Conservation (phyloP, 2,329 filamentous ascomycete species). For the Canariomyces notabilis region DNA sequence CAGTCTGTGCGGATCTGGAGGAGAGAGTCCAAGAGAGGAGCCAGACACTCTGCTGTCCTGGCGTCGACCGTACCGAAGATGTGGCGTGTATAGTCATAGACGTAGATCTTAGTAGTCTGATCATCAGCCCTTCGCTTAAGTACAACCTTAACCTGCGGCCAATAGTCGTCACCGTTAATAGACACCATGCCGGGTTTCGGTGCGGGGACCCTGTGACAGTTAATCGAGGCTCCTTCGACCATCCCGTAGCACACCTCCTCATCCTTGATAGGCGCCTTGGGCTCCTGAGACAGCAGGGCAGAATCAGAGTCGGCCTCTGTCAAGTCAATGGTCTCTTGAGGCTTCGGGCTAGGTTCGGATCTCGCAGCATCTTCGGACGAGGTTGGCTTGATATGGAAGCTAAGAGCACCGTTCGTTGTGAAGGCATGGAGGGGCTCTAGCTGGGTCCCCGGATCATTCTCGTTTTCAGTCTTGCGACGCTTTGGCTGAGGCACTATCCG, state of each 20-base stretch:
- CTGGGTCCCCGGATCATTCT: conserved; percentile 33
- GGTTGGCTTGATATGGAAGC: conserved; percentile 61
- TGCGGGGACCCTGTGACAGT: conserved; percentile 62
- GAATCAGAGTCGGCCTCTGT: conserved; percentile 55
- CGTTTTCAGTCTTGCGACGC: conserved; percentile 58
- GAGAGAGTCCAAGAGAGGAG: conserved; percentile 65
- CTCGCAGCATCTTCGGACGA: conserved; percentile 38
- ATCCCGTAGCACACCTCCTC: conserved; percentile 79
- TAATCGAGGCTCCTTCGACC: conserved; percentile 61
- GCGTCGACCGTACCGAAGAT: conserved; percentile 74
- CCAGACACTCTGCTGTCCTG: conserved; percentile 61
- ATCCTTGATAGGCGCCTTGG: conserved; percentile 55
- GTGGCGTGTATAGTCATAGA: conserved; percentile 64
- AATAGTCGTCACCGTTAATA: conserved; percentile 54
- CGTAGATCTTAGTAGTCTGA: conserved; percentile 58
- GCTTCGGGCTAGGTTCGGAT: conserved; percentile 16
- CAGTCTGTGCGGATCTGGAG: conserved; percentile 66
- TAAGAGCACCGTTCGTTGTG: conserved; percentile 53
- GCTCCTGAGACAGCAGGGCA: conserved; percentile 51
- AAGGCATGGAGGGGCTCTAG: conserved; percentile 33
- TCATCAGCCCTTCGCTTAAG: conserved; percentile 57
- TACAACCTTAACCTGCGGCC: conserved; percentile 70
- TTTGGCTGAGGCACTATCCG: conserved; percentile 60
- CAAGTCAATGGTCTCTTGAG: conserved; percentile 51
- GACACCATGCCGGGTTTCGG: conserved; percentile 59